These are phyloP conservation scores for Gypsophila paniculata DNA, from an alignment of 179 eudicot genomes.

Conservation along the genomic window DNA sequence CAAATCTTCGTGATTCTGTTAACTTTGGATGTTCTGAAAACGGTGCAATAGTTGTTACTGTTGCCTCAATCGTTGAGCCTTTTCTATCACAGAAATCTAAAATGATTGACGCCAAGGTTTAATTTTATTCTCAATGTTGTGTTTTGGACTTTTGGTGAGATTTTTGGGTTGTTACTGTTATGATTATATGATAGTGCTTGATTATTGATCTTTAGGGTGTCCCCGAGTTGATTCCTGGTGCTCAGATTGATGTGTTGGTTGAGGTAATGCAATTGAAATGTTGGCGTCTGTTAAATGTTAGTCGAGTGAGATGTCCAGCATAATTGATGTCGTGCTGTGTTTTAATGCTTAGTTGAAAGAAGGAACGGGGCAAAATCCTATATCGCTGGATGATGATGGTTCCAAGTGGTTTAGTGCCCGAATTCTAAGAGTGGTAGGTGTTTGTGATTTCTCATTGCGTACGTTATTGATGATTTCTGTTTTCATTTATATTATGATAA, in stretches of 20 bases:
- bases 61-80: slow-evolving; percentile 86
- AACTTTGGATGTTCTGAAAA: slow-evolving; percentile 20
- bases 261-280: slow-evolving; percentile 47
- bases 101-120: slow-evolving; percentile 46
- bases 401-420: slow-evolving; percentile 54
- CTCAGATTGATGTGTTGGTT: slow-evolving; percentile 64
- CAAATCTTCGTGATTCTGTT: slow-evolving; percentile 27
- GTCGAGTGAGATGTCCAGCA: neutral
- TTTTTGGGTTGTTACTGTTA: neutral
- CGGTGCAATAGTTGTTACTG: slow-evolving; percentile 61
- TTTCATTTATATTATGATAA: neutral
- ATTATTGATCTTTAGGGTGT: slow-evolving; percentile 38
- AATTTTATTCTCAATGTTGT: neutral
- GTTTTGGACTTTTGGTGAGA: neutral
- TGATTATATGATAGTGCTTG: neutral
- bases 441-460: slow-evolving; percentile 8
- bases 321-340: slow-evolving; percentile 14
- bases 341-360: slow-evolving; percentile 34
- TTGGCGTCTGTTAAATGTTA: neutral
- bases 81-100: slow-evolving; percentile 48
- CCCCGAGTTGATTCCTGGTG: slow-evolving; percentile 60
- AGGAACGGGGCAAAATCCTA: slow-evolving; percentile 18
- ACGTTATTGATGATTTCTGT: neutral
- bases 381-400: slow-evolving; percentile 23
- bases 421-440: slow-evolving; percentile 57